Percentiles rank a stretch among this genome's conserved stretches.
Evolutionary conservation across 73 alveolate species (phyloP).

Genomic region (Symbiodinium natans): DNA sequence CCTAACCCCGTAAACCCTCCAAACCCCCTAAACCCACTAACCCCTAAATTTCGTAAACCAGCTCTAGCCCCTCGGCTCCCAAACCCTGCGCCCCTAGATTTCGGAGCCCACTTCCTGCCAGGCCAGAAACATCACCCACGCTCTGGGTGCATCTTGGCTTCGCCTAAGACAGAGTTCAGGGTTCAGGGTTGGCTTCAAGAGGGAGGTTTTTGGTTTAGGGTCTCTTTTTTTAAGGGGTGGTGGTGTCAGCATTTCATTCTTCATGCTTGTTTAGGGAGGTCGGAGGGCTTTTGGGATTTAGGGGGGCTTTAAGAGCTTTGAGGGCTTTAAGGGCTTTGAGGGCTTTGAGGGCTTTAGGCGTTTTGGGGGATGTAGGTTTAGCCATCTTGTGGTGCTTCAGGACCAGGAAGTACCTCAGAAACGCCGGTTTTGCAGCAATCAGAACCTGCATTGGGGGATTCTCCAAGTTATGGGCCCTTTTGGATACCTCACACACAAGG

Average conservation of each 20-base stretch:
- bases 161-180: not conserved
- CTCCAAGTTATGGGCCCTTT: no score
- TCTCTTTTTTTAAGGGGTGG: not conserved
- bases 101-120: not conserved
- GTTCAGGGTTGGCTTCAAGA: not conserved
- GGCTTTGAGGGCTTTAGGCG: no score
- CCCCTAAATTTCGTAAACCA: no score
- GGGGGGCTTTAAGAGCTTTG: not conserved
- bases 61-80: no score
- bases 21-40: no score
- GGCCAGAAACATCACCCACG: slow-evolving; percentile 67
- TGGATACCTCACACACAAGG: no score
- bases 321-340: not conserved
- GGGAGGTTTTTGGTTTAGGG: not conserved
- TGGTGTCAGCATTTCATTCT: not conserved
- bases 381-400: no score
- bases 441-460: no score
- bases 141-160: slow-evolving; percentile 35
- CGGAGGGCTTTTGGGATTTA: not conserved
- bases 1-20: no score
- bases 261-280: not conserved
- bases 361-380: no score
- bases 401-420: no score
- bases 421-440: not conserved
- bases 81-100: no score